Conservation (phyloP, 345 rosid species). For the Citrus sp. region DNA sequence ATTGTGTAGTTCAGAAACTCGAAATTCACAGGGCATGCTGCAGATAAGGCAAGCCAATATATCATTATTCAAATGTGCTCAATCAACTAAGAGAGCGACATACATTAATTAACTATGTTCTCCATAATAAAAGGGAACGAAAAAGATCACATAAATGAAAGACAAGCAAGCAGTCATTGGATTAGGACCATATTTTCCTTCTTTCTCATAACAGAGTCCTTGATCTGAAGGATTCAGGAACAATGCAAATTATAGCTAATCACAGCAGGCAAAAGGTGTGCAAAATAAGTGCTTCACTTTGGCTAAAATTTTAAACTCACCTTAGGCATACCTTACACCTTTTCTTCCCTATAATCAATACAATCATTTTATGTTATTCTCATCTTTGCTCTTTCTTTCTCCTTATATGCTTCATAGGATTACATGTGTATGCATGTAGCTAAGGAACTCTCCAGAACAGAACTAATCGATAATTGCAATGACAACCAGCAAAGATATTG, state of each 20-base stretch:
- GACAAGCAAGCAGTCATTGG: not conserved
- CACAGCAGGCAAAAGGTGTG: not conserved
- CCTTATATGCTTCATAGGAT: not conserved
- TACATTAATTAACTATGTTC: not conserved
- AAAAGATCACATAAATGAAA: not conserved
- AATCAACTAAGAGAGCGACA: not conserved
- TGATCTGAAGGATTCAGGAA: not conserved
- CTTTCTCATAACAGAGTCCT: not conserved
- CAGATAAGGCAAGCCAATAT: constrained; percentile 7
- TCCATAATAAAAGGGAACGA: not conserved
- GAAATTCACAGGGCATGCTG: constrained; percentile 64
- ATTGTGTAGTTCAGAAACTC: constrained; percentile 56
- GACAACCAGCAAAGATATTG: too few relatives aligned
- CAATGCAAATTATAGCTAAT: not conserved
- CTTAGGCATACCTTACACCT: not conserved
- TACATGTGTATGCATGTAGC: not conserved
- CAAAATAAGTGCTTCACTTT: not conserved
- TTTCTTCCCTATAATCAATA: not conserved
- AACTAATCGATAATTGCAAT: not conserved
- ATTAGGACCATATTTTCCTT: not conserved
- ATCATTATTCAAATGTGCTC: not conserved
- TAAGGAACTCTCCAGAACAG: not conserved
- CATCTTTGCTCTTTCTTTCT: not conserved
- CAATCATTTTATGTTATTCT: not conserved
- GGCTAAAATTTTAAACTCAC: not conserved